Conservation (phyloP, 2,329 filamentous ascomycete genomes). For the Epicoccum sorghinum region DNA sequence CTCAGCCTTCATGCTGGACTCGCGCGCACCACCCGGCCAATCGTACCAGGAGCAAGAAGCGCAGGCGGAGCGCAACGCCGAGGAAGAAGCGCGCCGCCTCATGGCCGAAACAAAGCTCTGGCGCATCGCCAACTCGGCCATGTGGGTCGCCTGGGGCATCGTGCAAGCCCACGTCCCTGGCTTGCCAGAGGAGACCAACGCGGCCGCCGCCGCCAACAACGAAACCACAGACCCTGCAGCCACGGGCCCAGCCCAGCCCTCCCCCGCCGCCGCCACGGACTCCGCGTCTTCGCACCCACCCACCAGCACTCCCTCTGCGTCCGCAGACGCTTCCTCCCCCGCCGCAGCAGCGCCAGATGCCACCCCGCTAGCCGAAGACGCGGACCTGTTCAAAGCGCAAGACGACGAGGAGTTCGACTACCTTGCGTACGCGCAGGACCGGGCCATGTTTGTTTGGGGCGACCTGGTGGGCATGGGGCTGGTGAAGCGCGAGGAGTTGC, state of each 20-base stretch:
- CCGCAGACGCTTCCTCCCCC: too few relatives aligned
- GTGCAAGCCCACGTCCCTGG: conserved; percentile 89
- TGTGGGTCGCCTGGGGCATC: conserved; percentile 96
- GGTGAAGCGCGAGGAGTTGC: conserved; percentile 76
- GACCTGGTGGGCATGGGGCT: conserved; percentile 82
- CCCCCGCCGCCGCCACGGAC: conserved; percentile 9
- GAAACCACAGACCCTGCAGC: too few relatives aligned
- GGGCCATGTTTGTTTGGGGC: conserved; percentile 93
- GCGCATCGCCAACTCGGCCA: conserved; percentile 84
- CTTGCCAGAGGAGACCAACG: conserved; percentile 59
- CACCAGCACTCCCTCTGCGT: too few relatives aligned
- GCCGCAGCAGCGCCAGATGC: too few relatives aligned
- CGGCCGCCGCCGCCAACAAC: background rate
- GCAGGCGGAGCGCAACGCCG: conserved; percentile 63
- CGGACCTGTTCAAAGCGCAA: conserved; percentile 55
- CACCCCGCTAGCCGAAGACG: conserved; percentile 31
- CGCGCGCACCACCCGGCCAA: conserved; percentile 46
- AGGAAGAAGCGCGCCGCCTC: conserved; percentile 72
- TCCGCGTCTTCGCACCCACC: background rate
- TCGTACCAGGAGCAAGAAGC: conserved; percentile 52
- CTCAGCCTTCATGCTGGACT: conserved; percentile 79
- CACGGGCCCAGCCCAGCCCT: too few relatives aligned
- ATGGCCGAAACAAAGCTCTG: conserved; percentile 82
- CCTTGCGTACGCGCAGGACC: conserved; percentile 85
- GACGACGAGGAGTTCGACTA: conserved; percentile 85